Evolutionary conservation across 2,329 filamentous ascomycete genomes (phyloP).

Genomic region (Aschersonia sp.): DNA sequence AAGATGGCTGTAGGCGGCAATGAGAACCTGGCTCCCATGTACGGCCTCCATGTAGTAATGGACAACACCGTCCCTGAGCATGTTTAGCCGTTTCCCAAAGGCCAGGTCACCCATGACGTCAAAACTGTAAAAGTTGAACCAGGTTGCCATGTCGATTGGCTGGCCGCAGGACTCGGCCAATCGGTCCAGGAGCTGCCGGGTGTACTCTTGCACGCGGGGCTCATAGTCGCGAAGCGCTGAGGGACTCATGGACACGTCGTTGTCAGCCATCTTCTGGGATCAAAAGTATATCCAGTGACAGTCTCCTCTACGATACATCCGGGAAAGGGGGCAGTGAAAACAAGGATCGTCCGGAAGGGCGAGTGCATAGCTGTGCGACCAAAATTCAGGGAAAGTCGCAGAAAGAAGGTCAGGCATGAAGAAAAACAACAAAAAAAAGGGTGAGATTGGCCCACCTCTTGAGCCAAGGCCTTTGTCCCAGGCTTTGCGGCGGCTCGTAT

Average conservation of each 20-base stretch:
- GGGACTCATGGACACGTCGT: constrained; percentile 4
- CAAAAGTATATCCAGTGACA: too few relatives aligned
- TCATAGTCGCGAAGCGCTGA: constrained; percentile 10
- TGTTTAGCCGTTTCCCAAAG: constrained; percentile 20
- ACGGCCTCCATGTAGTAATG: constrained; percentile 12
- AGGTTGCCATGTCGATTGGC: constrained; percentile 14
- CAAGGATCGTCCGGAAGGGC: too few relatives aligned
- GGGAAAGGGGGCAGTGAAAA: too few relatives aligned
- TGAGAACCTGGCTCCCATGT: constrained; percentile 9
- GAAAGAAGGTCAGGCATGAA: too few relatives aligned
- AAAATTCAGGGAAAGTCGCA: too few relatives aligned
- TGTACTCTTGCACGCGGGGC: constrained; percentile 8
- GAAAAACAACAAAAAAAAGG: neutral
- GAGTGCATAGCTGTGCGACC: too few relatives aligned
- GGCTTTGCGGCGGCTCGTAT: constrained; percentile 15
- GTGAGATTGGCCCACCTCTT: constrained; percentile 8
- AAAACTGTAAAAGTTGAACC: constrained; percentile 21
- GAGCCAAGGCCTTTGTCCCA: constrained; percentile 18
- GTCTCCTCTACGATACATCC: too few relatives aligned
- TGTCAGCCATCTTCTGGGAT: neutral
- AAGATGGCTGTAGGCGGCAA: constrained; percentile 11
- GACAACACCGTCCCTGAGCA: constrained; percentile 14
- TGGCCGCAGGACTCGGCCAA: constrained; percentile 9
- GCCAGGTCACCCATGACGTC: constrained; percentile 27
- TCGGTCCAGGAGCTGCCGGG: neutral